These are phyloP conservation scores for Penicillium fimorum DNA, from an alignment of 495 filamentous ascomycete genomes.

Conservation along the genomic window DNA sequence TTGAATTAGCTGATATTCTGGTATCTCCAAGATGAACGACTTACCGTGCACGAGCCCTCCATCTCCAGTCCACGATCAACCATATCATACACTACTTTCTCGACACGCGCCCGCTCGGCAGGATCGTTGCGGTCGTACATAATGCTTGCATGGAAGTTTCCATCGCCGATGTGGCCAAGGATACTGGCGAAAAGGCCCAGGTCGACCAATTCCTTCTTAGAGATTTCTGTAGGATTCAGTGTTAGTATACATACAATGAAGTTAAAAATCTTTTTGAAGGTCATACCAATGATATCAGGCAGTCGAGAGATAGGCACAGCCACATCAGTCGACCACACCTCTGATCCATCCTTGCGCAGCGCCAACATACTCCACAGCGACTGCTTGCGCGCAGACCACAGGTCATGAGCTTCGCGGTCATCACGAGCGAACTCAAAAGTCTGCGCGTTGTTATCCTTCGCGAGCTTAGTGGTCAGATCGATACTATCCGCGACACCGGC, in stretches of 20 bases:
- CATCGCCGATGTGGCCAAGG: constrained; percentile 82
- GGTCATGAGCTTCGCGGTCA: constrained; percentile 65
- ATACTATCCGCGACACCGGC: constrained; percentile 81
- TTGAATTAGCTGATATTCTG: constrained; percentile 12
- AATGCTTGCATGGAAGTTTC: constrained; percentile 90
- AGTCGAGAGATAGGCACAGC: constrained; percentile 84
- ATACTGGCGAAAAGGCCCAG: constrained; percentile 83
- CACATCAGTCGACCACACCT: constrained; percentile 79
- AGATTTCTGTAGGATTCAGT: constrained; percentile 55
- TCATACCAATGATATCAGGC: constrained; percentile 74
- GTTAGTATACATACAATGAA: constrained; percentile 2
- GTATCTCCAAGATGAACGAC: neutral
- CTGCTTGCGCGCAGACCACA: constrained; percentile 89
- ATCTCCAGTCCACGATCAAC: constrained; percentile 83
- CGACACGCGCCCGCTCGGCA: constrained; percentile 67
- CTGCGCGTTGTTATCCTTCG: constrained; percentile 57
- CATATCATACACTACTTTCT: constrained; percentile 83
- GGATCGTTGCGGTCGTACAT: constrained; percentile 71
- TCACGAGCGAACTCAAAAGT: constrained; percentile 78
- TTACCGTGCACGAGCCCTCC: constrained; percentile 86
- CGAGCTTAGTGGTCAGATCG: constrained; percentile 63
- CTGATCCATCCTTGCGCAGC: constrained; percentile 55
- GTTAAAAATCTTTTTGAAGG: neutral
- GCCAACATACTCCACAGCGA: constrained; percentile 66
- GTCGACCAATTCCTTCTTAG: constrained; percentile 84